These are phyloP conservation scores for Piper longum DNA, from an alignment of 164 flowering plant genomes.

Conservation along the genomic window DNA sequence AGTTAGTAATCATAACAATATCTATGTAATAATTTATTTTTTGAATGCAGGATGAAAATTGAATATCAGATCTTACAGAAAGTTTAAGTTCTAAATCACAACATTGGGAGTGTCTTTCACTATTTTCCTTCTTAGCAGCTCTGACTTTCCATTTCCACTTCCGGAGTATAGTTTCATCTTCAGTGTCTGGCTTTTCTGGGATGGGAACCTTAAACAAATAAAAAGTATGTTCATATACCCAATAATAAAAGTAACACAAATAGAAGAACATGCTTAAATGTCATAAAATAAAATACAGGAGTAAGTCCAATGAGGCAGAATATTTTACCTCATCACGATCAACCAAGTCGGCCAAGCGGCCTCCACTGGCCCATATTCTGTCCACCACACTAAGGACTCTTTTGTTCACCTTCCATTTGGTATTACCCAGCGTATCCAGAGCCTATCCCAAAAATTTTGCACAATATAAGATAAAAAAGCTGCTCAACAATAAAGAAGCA, in stretches of 20 bases:
- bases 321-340: slow-evolving; percentile 73
- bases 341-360: slow-evolving; percentile 66
- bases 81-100: slow-evolving; percentile 93
- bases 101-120: slow-evolving; percentile 78
- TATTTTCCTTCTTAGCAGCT: slow-evolving; percentile 61
- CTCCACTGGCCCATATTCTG: slow-evolving; percentile 91
- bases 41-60: not conserved
- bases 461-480: not conserved
- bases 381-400: slow-evolving; percentile 72
- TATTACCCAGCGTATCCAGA: slow-evolving; percentile 76
- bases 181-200: slow-evolving; percentile 75
- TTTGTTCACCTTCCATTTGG: slow-evolving; percentile 85
- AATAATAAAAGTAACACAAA: not conserved
- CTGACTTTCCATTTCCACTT: slow-evolving; percentile 88
- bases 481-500: not conserved
- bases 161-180: slow-evolving; percentile 49
- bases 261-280: not conserved
- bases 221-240: not conserved
- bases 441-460: slow-evolving; percentile 30
- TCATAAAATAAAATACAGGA: not conserved
- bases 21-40: not conserved
- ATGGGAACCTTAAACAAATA: slow-evolving; percentile 38
- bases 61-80: slow-evolving; percentile 39
- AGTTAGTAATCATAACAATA: slow-evolving; percentile 3
- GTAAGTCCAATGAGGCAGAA: not conserved